Percentiles rank a stretch among this genome's conserved stretches.
phyloP scores from a whole-genome alignment of 441 rosid genomes.

The Erodium moschatum region DNA sequence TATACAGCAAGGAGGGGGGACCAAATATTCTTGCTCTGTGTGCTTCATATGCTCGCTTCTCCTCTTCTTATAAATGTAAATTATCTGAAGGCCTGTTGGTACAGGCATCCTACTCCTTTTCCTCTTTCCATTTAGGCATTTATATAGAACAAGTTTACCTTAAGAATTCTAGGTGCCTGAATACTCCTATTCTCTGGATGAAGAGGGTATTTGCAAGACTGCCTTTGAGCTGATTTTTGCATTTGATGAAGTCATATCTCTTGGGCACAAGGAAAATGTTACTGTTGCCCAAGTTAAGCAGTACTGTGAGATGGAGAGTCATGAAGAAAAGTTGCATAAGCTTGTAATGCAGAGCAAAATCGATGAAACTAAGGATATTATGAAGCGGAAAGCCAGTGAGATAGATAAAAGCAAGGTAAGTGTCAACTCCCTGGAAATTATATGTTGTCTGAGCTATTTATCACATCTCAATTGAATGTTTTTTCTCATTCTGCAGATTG shows the following conservation, averaged over 20 bases:
- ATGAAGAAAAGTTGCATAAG: slow-evolving; percentile 92
- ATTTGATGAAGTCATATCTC: slow-evolving; percentile 95
- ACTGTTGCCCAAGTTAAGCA: slow-evolving; percentile 96
- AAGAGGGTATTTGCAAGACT: slow-evolving; percentile 78
- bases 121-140: neutral
- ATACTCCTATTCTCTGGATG: slow-evolving; percentile 70
- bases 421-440: slow-evolving; percentile 9
- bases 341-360: slow-evolving; percentile 89
- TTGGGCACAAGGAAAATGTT: slow-evolving; percentile 95
- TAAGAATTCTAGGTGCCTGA: slow-evolving; percentile 77
- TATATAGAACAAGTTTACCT: slow-evolving; percentile 25
- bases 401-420: slow-evolving; percentile 95
- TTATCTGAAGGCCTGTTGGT: neutral
- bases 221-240: slow-evolving; percentile 89
- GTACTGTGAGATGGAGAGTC: slow-evolving; percentile 99
- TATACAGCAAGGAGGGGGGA: neutral
- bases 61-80: neutral
- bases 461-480: slow-evolving; percentile 16
- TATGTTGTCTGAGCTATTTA: slow-evolving; percentile 1
- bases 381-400: slow-evolving; percentile 97
- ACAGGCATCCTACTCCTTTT: neutral
- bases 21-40: neutral
- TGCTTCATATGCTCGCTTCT: neutral
- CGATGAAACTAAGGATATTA: slow-evolving; percentile 87
- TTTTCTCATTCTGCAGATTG: slow-evolving; percentile 45